A percentile compares a stretch with the other conserved stretches of the same genome.
phyloP scores from a whole-genome alignment of 495 filamentous ascomycete species.

The Xylaria telfairii region DNA sequence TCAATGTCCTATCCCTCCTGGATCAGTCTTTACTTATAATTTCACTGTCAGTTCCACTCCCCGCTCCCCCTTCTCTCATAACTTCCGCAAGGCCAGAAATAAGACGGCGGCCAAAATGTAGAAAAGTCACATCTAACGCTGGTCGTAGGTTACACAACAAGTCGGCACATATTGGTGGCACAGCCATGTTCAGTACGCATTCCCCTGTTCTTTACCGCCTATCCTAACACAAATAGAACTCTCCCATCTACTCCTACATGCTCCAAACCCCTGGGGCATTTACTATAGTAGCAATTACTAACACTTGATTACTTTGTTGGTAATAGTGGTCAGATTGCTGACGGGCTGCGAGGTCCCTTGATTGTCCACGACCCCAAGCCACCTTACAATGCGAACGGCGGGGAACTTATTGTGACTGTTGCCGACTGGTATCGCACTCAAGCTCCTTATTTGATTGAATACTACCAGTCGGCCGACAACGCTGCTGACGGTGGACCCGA shows the following conservation, averaged over 20 bases:
- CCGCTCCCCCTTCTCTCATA: slow-evolving; percentile 14
- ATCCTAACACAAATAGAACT: not conserved
- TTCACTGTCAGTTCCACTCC: slow-evolving; percentile 62
- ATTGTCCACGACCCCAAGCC: slow-evolving; percentile 72
- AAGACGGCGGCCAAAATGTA: not conserved
- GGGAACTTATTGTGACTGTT: slow-evolving; percentile 65
- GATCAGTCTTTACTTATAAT: slow-evolving; percentile 65
- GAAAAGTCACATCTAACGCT: slow-evolving; percentile 14
- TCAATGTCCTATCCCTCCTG: slow-evolving; percentile 76
- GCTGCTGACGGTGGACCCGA: slow-evolving; percentile 46
- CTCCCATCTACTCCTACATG: not conserved
- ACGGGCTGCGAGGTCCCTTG: slow-evolving; percentile 74
- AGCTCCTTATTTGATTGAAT: slow-evolving; percentile 53
- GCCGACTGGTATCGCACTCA: slow-evolving; percentile 71
- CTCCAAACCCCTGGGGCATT: not conserved
- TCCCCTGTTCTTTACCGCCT: not conserved
- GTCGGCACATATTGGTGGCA: slow-evolving; percentile 84
- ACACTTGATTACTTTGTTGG: not conserved
- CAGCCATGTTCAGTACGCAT: slow-evolving; percentile 62
- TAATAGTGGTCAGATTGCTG: slow-evolving; percentile 68
- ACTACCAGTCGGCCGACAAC: slow-evolving; percentile 54
- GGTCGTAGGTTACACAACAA: slow-evolving; percentile 56
- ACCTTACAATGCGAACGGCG: slow-evolving; percentile 66
- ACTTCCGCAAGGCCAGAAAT: not conserved
- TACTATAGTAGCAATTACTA: not conserved